Conservation (phyloP, 495 filamentous ascomycete genomes). For the Tricharina praecox region DNA sequence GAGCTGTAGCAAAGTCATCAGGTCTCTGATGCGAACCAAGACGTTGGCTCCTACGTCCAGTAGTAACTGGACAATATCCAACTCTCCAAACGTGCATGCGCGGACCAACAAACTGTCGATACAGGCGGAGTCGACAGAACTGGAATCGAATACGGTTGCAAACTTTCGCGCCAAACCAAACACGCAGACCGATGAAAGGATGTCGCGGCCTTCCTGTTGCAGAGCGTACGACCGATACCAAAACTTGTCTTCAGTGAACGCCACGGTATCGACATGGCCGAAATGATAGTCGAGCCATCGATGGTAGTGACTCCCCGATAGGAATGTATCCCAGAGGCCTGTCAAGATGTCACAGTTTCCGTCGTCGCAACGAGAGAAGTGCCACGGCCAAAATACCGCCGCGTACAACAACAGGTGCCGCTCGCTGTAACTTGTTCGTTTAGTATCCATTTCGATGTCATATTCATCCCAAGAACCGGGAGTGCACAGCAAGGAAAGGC, state of each 20-base stretch:
- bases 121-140: background rate
- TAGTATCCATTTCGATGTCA: background rate
- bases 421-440: background rate
- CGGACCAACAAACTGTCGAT: background rate
- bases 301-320: background rate
- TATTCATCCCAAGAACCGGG: background rate
- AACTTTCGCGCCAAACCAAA: background rate
- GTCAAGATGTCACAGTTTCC: background rate
- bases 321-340: background rate
- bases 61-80: background rate
- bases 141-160: background rate
- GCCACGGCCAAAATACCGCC: constrained; percentile 5
- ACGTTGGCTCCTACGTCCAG: background rate
- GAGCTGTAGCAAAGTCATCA: background rate
- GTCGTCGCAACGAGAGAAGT: constrained; percentile 3
- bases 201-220: background rate
- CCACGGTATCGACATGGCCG: background rate
- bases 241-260: background rate
- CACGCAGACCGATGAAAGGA: background rate
- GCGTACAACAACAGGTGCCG: constrained; percentile 1
- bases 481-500: constrained; percentile 1
- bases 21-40: background rate
- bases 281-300: constrained; percentile 1
- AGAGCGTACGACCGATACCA: background rate
- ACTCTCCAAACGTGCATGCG: background rate